A percentile compares a stretch with the other conserved stretches of the same genome.
Conservation (phyloP, 176 grass and related monocot genomes). For the Alopecurus myosuroides region DNA sequence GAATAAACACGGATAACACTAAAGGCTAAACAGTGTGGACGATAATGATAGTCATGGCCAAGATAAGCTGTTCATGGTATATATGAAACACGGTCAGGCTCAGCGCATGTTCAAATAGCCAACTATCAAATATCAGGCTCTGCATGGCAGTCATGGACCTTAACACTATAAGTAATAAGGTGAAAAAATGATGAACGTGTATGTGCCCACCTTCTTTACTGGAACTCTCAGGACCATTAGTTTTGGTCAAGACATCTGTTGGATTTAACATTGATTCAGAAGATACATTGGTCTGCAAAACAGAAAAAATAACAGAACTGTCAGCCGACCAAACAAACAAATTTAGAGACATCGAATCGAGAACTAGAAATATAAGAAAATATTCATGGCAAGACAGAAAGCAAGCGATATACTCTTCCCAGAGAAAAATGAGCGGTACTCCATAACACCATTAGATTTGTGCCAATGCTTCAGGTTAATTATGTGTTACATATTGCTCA, state of each 20-base stretch:
- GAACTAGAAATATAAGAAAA: constrained; percentile 1
- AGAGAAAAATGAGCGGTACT: not conserved
- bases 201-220: constrained; percentile 48
- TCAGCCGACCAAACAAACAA: constrained; percentile 3
- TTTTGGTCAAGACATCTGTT: constrained; percentile 58
- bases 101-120: not conserved
- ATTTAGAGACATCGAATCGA: not conserved
- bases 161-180: not conserved
- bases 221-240: constrained; percentile 16
- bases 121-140: not conserved
- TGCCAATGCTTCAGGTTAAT: not conserved
- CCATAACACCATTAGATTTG: constrained; percentile 1
- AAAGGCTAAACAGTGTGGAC: not conserved
- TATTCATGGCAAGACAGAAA: not conserved
- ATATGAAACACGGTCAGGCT: not conserved
- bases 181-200: not conserved
- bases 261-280: constrained; percentile 33
- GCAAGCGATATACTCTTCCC: not conserved
- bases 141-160: not conserved
- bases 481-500: not conserved
- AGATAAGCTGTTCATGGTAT: not conserved
- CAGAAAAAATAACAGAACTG: not conserved
- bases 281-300: constrained; percentile 35
- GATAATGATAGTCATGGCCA: not conserved
- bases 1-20: not conserved